A percentile compares a stretch with the other conserved stretches of the same genome.
Evolutionary conservation across 176 grass and related monocot species (phyloP).

Genomic region (Carex myosuroides): DNA sequence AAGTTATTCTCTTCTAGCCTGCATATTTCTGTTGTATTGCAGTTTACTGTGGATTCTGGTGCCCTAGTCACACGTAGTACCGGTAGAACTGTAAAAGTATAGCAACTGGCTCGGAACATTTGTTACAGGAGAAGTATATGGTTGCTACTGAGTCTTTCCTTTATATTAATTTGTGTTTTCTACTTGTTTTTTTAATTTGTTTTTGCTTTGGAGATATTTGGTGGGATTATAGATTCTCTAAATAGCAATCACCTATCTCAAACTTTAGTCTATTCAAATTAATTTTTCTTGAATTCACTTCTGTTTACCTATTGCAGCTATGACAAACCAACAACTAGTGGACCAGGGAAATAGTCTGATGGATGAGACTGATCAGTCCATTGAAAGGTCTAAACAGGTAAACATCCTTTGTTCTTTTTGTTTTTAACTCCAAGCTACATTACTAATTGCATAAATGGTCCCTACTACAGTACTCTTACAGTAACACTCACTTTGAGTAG

Average conservation of each 20-base stretch:
- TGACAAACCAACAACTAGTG: slow-evolving; percentile 95
- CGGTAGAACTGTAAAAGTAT: background rate
- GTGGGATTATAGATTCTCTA: background rate
- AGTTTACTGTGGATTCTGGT: background rate
- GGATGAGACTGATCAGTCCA: slow-evolving; percentile 92
- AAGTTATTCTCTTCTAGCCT: slow-evolving; percentile 24
- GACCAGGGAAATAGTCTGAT: slow-evolving; percentile 60
- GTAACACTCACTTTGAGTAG: background rate
- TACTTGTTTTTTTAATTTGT: background rate
- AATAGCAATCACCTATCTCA: background rate
- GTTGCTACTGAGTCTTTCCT: background rate
- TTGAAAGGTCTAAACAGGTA: slow-evolving; percentile 65
- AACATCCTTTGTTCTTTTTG: background rate
- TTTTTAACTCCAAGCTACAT: background rate
- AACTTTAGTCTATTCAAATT: background rate
- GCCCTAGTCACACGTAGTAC: background rate
- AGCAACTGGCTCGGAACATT: background rate
- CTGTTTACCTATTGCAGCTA: slow-evolving; percentile 36
- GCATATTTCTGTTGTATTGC: background rate
- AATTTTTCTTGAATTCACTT: background rate
- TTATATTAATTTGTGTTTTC: background rate
- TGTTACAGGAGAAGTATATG: background rate
- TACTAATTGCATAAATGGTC: background rate
- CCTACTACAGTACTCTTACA: background rate
- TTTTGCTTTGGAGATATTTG: background rate